Base-by-base conservation (phyloP, 73 alveolate genomes). In the Paramecium biaurelia region DNA sequence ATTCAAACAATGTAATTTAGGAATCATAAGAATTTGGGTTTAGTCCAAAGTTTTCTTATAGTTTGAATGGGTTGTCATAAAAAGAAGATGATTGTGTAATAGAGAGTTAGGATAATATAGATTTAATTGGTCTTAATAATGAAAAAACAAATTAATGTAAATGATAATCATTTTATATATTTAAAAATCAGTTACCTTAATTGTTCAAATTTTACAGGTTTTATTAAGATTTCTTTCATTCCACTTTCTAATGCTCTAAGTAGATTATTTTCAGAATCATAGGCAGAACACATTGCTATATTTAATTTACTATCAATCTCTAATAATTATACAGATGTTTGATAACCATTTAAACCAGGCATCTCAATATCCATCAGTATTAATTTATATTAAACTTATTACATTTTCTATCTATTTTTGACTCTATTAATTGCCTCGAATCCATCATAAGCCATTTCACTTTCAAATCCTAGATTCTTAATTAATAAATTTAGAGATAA, bases 321-420 rank as follows among this genome's bases (percentile, higher is more conserved):
- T 38, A 47, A 12, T 30, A 89, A 24, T 43, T 38, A 57, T 37
- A 21, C 76, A 11, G 87, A 32, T 0, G 76, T 59, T 41, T 89
- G 58, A 72, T 89, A 89, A 23, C 94, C 94, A 89, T 89, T 89
- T 21, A 89, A 28, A 3, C 70, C 87, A 63, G 94, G 94, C 94
- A 89, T 89, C 49, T 89, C 94, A 12, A 89, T 89, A 43, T 89
- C 94, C 94, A 89, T 89, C 5, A 89, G 76, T 23, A 89, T 72
- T 21, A 89, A 30, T 89, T 72, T 58, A 70, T 89, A 89, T 45
- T 26, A 30, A 5, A 23, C 0, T 23, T 10, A n/a, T 24, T 89
- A 24, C 56, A 41, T 32, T 43, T 89, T 38, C 21, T 35, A n/a
- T 89, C 79, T 63, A 18, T 18, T 57, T 9, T 32, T 70, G 9